Conservation (phyloP, 192 early-diverging fungal genomes). For the Rhizoclosmatium sp. region DNA sequence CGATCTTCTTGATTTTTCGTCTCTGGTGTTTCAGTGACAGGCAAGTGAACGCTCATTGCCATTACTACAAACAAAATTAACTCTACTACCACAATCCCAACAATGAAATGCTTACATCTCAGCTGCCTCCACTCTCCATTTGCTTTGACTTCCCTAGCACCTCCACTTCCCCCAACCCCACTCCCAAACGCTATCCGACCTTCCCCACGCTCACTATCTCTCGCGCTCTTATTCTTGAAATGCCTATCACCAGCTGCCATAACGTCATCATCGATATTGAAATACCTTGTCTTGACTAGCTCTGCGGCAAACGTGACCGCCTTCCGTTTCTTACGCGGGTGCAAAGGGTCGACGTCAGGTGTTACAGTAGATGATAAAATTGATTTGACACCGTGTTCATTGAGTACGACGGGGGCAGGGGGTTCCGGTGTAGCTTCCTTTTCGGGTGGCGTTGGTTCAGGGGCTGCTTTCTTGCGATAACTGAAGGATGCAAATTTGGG, state of each 20-base stretch:
- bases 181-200: conserved; percentile 18
- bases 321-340: conserved; percentile 17
- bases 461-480: too few relatives aligned
- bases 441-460: too few relatives aligned
- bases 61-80: conserved; percentile 16
- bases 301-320: conserved; percentile 18
- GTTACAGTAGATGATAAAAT: conserved; percentile 6
- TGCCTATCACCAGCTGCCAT: background rate
- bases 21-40: conserved; percentile 5
- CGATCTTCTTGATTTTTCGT: conserved; percentile 7
- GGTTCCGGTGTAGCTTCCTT: background rate
- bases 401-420: background rate
- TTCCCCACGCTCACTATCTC: conserved; percentile 19
- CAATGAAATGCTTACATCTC: conserved; percentile 8
- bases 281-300: conserved; percentile 21
- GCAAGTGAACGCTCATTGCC: conserved; percentile 1
- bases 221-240: conserved; percentile 26
- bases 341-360: conserved; percentile 8
- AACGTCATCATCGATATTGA: conserved; percentile 21
- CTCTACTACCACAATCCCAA: background rate
- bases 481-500: too few relatives aligned
- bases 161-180: background rate
- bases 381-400: background rate
- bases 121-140: background rate
- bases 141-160: background rate